Conservation (phyloP, 2,329 filamentous ascomycete genomes). For the Paramyrothecium sp. region DNA sequence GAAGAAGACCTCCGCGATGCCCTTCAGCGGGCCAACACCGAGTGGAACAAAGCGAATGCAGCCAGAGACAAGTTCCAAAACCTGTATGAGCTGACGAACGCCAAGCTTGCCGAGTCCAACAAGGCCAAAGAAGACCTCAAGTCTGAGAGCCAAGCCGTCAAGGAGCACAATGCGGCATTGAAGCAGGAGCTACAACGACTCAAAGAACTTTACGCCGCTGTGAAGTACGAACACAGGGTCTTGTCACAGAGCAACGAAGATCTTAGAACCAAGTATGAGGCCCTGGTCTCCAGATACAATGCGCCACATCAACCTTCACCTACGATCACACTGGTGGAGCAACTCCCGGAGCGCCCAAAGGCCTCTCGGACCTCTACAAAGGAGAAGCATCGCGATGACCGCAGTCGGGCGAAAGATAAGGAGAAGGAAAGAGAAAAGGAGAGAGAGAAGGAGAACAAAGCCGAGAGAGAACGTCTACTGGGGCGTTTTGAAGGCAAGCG, state of each 20-base stretch:
- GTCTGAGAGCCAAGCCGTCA: slow-evolving; percentile 9
- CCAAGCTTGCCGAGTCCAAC: slow-evolving; percentile 25
- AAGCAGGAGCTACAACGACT: slow-evolving; percentile 22
- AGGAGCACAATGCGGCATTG: slow-evolving; percentile 9
- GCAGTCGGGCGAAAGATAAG: slow-evolving; percentile 16
- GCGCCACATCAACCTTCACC: slow-evolving; percentile 18
- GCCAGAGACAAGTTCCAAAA: slow-evolving; percentile 25
- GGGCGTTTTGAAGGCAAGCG: slow-evolving; percentile 35
- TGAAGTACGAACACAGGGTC: slow-evolving; percentile 22
- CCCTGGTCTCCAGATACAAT: slow-evolving; percentile 25
- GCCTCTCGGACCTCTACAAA: slow-evolving; percentile 21
- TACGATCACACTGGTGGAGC: slow-evolving; percentile 20
- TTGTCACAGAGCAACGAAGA: slow-evolving; percentile 21
- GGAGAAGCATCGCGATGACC: slow-evolving; percentile 22
- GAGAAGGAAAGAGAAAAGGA: slow-evolving; percentile 16
- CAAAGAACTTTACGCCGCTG: slow-evolving; percentile 1
- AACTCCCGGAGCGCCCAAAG: slow-evolving; percentile 24
- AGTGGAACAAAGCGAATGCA: slow-evolving; percentile 23
- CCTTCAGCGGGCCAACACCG: slow-evolving; percentile 24
- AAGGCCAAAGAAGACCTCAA: slow-evolving; percentile 14
- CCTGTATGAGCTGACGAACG: slow-evolving; percentile 23
- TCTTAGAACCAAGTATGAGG: slow-evolving; percentile 25
- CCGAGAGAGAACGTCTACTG: slow-evolving; percentile 34
- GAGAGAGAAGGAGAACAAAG: slow-evolving; percentile 22
- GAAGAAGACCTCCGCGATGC: slow-evolving; percentile 21